Evolutionary conservation across 2,329 filamentous ascomycete genomes (phyloP).

Genomic region (Penicillium brasilianum): DNA sequence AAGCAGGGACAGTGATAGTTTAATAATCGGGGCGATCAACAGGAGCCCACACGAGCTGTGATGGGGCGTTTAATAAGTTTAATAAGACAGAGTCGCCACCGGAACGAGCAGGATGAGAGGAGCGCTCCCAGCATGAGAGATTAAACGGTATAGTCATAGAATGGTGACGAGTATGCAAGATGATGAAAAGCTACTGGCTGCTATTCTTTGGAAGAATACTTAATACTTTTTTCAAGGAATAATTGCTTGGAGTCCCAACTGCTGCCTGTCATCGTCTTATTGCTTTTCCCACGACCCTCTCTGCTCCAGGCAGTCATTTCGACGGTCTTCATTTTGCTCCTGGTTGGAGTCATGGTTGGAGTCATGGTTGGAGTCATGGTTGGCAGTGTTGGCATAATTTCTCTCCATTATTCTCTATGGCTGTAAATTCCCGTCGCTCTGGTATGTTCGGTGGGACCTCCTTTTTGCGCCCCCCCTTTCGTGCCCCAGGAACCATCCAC

Average conservation of each 20-base stretch:
- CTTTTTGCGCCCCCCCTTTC: conserved; percentile 4
- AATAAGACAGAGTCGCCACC: conserved; percentile 13
- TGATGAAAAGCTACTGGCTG: not conserved
- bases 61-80: conserved; percentile 11
- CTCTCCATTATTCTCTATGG: conserved; percentile 3
- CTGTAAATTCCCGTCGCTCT: conserved; percentile 12
- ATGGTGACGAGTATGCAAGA: not conserved
- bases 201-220: too few relatives aligned
- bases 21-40: conserved; percentile 7
- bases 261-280: conserved; percentile 1
- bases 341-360: too few relatives aligned
- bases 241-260: not conserved
- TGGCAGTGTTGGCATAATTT: not conserved
- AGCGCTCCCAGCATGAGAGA: not conserved
- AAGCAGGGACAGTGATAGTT: not conserved
- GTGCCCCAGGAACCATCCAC: conserved; percentile 11
- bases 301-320: not conserved
- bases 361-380: conserved; percentile 1
- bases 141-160: not conserved
- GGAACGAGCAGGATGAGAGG: conserved; percentile 4
- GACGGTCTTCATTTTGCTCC: not conserved
- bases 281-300: too few relatives aligned
- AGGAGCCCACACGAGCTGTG: conserved; percentile 1
- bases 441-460: conserved; percentile 14
- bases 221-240: not conserved